Conservation (phyloP, 2,329 filamentous ascomycete genomes). For the Colletotrichum navitas region DNA sequence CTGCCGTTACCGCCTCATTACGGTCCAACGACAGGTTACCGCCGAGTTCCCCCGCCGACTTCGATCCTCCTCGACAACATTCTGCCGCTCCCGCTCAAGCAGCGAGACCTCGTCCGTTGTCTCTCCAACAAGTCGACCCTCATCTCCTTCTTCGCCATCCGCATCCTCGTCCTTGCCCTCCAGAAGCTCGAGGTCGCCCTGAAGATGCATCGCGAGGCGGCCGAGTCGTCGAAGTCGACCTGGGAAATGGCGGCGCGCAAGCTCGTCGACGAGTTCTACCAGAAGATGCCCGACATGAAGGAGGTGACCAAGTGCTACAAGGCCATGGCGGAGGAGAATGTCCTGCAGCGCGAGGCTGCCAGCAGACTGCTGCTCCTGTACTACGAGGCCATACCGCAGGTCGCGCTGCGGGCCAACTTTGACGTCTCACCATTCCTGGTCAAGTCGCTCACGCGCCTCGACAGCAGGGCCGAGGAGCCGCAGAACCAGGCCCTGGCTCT, state of each 20-base stretch:
- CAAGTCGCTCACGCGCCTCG: constrained; percentile 73
- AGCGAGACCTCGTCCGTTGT: constrained; percentile 83
- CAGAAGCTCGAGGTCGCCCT: constrained; percentile 79
- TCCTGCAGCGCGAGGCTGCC: constrained; percentile 82
- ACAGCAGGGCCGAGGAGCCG: constrained; percentile 64
- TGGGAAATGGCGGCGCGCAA: constrained; percentile 79
- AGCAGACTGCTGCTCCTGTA: constrained; percentile 86
- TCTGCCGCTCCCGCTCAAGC: constrained; percentile 83
- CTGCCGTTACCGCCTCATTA: constrained; percentile 80
- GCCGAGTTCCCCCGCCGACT: constrained; percentile 79
- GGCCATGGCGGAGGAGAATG: constrained; percentile 73
- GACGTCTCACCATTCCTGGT: constrained; percentile 86
- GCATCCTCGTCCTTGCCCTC: constrained; percentile 82
- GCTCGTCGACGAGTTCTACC: constrained; percentile 80
- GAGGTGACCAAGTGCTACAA: constrained; percentile 83
- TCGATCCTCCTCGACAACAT: constrained; percentile 87
- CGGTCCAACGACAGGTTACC: constrained; percentile 73
- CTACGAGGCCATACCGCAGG: constrained; percentile 83
- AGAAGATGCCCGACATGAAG: constrained; percentile 84
- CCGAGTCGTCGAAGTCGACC: constrained; percentile 54
- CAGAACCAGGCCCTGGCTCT: constrained; percentile 68
- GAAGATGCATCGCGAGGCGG: constrained; percentile 67
- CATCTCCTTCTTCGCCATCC: constrained; percentile 85
- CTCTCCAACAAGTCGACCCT: constrained; percentile 82
- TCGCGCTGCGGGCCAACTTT: constrained; percentile 86